phyloP scores from a whole-genome alignment of 202 grass and related monocot genomes.

The Panicum virgatum region DNA sequence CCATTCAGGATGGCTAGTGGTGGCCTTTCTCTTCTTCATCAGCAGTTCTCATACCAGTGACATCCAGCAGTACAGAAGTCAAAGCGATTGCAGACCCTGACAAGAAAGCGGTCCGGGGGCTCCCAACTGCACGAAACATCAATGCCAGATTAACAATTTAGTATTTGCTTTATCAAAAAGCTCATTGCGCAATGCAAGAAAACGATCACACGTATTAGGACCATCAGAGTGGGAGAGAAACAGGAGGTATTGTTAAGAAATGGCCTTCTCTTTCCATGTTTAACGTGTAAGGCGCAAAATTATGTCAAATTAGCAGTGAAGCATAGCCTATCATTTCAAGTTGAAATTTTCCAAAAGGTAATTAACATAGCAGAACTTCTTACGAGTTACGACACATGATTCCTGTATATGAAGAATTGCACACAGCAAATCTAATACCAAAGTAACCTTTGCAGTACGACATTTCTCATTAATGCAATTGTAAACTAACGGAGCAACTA shows the following conservation, averaged over 20 bases:
- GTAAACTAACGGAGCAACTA: not conserved
- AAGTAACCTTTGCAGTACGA: not conserved
- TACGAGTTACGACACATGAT: not conserved
- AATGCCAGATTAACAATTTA: constrained; percentile 22
- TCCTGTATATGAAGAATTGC: not conserved
- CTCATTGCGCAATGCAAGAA: not conserved
- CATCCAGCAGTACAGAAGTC: constrained; percentile 51
- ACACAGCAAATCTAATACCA: not conserved
- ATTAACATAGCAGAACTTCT: not conserved
- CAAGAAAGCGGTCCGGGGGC: constrained; percentile 27
- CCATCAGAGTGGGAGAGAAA: constrained; percentile 1
- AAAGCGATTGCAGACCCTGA: constrained; percentile 51
- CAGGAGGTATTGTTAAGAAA: not conserved
- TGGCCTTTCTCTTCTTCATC: constrained; percentile 35
- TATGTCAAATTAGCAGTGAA: not conserved
- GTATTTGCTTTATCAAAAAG: not conserved
- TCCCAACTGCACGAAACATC: constrained; percentile 35
- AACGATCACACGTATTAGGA: not conserved
- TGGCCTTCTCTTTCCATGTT: not conserved
- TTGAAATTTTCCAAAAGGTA: not conserved
- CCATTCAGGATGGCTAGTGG: constrained; percentile 21
- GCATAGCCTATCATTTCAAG: not conserved
- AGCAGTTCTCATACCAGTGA: constrained; percentile 46
- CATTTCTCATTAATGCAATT: not conserved
- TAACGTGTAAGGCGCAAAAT: not conserved